These are phyloP conservation scores for Hamamelis virginiana DNA, from an alignment of 164 flowering plant species.

Conservation along the genomic window DNA sequence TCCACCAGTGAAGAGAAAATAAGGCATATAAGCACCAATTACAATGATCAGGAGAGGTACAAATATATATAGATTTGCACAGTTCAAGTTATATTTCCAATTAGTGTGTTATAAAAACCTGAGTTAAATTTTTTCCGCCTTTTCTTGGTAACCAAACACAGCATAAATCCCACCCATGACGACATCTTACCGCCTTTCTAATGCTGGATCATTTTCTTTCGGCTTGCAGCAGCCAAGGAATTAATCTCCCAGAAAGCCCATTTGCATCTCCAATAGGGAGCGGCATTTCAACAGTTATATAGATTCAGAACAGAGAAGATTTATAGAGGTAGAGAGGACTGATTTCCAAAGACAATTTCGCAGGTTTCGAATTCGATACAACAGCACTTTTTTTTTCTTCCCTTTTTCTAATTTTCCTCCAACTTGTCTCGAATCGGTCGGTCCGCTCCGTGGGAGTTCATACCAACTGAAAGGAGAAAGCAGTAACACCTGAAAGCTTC, in stretches of 20 bases:
- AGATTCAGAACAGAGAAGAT: constrained; percentile 16
- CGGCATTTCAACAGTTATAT: constrained; percentile 36
- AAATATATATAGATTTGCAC: no score
- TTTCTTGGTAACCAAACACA: no score
- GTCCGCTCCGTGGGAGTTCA: constrained; percentile 10
- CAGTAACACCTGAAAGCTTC: constrained; percentile 10
- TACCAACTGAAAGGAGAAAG: constrained; percentile 9
- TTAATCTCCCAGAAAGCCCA: constrained; percentile 55
- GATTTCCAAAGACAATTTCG: constrained; percentile 3
- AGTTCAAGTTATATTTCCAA: no score
- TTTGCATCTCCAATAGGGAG: constrained; percentile 38
- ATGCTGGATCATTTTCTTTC: neutral
- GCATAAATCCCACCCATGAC: neutral
- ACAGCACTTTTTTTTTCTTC: constrained; percentile 8
- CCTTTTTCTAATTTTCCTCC: neutral
- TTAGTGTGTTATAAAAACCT: no score
- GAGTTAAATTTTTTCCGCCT: no score
- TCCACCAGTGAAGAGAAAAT: constrained; percentile 24
- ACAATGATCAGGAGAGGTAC: constrained; percentile 40
- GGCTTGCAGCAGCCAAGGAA: constrained; percentile 35
- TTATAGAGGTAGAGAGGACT: constrained; percentile 18
- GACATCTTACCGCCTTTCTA: neutral
- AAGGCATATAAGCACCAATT: constrained; percentile 20
- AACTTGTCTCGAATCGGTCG: neutral
- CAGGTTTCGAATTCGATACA: constrained; percentile 4